Percentiles rank a stretch among this genome's conserved stretches.
Evolutionary conservation across 192 early-diverging fungal genomes (phyloP).

Genomic region (Dissophora ornata): DNA sequence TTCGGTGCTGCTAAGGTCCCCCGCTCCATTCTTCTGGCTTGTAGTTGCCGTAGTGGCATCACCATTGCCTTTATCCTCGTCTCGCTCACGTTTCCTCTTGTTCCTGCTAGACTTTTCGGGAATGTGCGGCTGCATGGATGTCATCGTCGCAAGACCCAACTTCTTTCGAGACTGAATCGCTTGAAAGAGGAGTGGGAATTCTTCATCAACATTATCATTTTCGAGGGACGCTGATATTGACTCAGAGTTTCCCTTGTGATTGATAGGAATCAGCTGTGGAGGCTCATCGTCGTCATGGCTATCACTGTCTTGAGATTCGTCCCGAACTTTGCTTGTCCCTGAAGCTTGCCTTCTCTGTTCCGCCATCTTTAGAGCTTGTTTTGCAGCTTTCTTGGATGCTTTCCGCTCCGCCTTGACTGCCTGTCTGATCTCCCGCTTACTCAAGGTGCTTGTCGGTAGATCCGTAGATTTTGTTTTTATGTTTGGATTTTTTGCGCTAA

Average conservation of each 20-base stretch:
- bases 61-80: not conserved
- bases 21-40: not conserved
- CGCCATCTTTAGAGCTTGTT: not conserved
- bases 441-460: not conserved
- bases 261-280: constrained; percentile 27
- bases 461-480: too few species aligned
- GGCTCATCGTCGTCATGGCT: constrained; percentile 17
- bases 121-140: constrained; percentile 12
- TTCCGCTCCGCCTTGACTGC: not conserved
- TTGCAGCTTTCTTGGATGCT: not conserved
- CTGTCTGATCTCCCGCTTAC: constrained; percentile 1
- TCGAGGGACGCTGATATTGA: not conserved
- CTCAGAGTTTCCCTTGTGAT: not conserved
- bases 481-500: too few species aligned
- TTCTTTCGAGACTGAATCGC: constrained; percentile 25
- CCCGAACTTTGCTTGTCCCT: too few species aligned
- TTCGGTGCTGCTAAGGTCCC: not conserved
- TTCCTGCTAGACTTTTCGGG: constrained; percentile 16
- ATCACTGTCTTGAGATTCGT: not conserved
- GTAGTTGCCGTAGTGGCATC: not conserved
- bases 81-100: constrained; percentile 16
- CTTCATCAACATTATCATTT: not conserved
- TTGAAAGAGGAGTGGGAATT: constrained; percentile 19
- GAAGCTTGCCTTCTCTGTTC: not conserved
- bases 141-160: constrained; percentile 17